Conservation (phyloP, 106 monocot species). For the Hemerocallis citrina region DNA sequence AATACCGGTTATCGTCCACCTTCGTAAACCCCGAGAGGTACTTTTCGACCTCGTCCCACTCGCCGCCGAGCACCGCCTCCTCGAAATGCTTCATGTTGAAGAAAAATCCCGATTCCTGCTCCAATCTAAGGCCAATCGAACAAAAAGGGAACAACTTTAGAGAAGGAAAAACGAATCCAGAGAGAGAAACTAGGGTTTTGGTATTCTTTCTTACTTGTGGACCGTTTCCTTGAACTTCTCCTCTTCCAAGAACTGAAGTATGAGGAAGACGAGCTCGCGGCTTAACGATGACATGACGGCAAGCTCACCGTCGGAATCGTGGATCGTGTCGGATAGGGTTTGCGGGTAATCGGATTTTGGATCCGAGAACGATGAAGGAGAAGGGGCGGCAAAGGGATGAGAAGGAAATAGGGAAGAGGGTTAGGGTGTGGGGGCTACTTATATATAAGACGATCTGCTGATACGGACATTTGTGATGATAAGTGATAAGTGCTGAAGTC, state of each 20-base stretch:
- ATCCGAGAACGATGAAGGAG: constrained; percentile 1
- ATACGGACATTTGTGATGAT: constrained; percentile 1
- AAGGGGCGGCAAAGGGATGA: background rate
- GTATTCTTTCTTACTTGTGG: constrained; percentile 14
- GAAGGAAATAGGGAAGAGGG: background rate
- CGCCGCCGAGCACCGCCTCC: constrained; percentile 8
- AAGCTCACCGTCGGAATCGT: background rate
- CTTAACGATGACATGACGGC: constrained; percentile 11
- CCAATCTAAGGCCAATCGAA: background rate
- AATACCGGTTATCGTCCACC: constrained; percentile 5
- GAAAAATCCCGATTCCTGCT: constrained; percentile 15
- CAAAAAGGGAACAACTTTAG: background rate
- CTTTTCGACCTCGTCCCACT: constrained; percentile 11
- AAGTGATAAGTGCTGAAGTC: background rate
- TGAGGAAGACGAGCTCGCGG: constrained; percentile 23
- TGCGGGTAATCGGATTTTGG: background rate
- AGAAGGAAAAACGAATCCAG: background rate
- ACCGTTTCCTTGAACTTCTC: constrained; percentile 30
- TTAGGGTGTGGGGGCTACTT: background rate
- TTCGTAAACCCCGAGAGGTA: constrained; percentile 13
- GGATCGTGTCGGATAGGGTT: background rate
- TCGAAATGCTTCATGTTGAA: constrained; percentile 18
- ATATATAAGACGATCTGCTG: background rate
- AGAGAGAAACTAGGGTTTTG: constrained; percentile 4
- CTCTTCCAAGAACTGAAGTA: constrained; percentile 27